Percentiles rank a stretch among this genome's conserved stretches.
Evolutionary conservation across 345 rosid species (phyloP).

Genomic region (Acer yangbiense): DNA sequence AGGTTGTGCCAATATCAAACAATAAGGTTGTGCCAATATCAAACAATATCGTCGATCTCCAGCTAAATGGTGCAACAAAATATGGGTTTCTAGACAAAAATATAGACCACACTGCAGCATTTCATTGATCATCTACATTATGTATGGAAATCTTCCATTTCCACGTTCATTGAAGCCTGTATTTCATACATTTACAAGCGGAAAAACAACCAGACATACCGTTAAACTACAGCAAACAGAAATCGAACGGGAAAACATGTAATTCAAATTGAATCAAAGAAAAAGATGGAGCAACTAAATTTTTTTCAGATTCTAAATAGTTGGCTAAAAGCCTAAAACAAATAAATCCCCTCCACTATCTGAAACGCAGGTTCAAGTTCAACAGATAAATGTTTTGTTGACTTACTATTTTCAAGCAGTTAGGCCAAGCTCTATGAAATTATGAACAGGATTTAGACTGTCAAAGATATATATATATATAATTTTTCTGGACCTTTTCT

Average conservation of each 20-base stretch:
- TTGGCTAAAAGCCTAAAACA: background rate
- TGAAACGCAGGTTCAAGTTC: background rate
- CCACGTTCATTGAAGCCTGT: background rate
- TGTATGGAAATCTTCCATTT: background rate
- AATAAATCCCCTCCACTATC: background rate
- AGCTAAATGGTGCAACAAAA: background rate
- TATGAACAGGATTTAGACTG: constrained; percentile 10
- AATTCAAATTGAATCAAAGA: constrained; percentile 8
- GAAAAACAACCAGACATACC: background rate
- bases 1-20: background rate
- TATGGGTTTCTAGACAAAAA: background rate
- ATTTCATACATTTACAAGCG: background rate
- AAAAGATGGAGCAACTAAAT: constrained; percentile 6
- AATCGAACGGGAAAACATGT: background rate
- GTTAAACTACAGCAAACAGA: constrained; percentile 13
- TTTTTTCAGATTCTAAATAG: constrained; percentile 12
- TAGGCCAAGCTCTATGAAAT: constrained; percentile 19
- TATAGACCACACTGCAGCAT: background rate
- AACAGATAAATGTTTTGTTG: constrained; percentile 11
- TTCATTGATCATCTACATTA: background rate
- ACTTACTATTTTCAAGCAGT: background rate
- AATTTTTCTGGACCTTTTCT: background rate
- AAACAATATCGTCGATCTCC: background rate
- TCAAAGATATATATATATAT: background rate
- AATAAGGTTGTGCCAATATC: background rate